A percentile compares a stretch with the other conserved stretches of the same genome.
These are phyloP conservation scores for Stephanodiscus minutulus DNA, from an alignment of 108 stramenopile genomes.

Conservation along the genomic window DNA sequence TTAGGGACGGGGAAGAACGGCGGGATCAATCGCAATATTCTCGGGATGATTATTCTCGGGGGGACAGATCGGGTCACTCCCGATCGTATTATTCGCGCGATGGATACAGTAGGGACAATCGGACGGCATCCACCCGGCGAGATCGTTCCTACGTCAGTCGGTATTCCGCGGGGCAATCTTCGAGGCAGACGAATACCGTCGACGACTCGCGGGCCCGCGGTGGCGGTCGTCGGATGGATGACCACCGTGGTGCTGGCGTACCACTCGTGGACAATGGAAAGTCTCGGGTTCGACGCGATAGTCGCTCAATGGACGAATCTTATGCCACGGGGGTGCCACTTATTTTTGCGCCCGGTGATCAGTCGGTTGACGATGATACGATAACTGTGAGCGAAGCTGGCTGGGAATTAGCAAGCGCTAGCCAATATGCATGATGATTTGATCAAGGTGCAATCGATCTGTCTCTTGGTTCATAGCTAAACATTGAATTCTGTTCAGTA, in stretches of 20 bases:
- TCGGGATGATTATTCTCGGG: background rate
- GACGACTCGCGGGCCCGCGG: background rate
- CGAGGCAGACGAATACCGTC: background rate
- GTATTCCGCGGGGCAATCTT: background rate
- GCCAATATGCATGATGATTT: constrained; percentile 8
- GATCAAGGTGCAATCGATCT: background rate
- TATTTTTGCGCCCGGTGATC: background rate
- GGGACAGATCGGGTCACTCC: background rate
- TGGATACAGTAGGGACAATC: background rate
- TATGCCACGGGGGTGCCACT: background rate
- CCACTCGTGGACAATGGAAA: background rate
- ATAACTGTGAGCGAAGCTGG: background rate
- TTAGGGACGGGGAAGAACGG: constrained; percentile 1
- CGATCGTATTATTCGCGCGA: background rate
- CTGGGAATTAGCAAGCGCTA: constrained; percentile 18
- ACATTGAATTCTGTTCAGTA: background rate
- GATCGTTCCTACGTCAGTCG: background rate
- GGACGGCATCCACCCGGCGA: background rate
- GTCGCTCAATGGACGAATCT: no score
- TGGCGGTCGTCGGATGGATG: background rate
- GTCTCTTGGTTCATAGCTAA: background rate
- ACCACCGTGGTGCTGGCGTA: background rate
- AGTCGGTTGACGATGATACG: constrained; percentile 1
- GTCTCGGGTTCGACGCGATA: background rate
- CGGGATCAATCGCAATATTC: background rate